Evolutionary conservation across 768 basidiomycete genomes (phyloP).

Genomic region (Tylopilus sp.): DNA sequence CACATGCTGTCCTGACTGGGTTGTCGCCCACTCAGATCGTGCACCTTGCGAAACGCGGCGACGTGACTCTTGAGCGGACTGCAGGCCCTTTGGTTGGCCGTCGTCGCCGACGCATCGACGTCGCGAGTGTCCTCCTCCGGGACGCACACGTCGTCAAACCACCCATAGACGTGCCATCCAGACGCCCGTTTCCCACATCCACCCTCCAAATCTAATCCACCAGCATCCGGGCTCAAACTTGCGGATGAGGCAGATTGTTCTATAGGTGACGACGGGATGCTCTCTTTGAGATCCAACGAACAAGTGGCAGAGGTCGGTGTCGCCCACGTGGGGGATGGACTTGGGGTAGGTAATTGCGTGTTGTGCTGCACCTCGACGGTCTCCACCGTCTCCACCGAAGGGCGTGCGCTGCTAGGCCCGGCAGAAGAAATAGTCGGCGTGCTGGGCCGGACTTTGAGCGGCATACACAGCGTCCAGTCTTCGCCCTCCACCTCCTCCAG

Average conservation of each 20-base stretch:
- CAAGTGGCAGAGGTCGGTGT: neutral
- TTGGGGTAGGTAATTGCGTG: slow-evolving; percentile 26
- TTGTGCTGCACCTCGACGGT: neutral
- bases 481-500: slow-evolving; percentile 17
- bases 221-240: slow-evolving; percentile 25
- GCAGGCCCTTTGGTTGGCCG: neutral
- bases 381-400: slow-evolving; percentile 2
- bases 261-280: neutral
- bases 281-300: slow-evolving; percentile 9
- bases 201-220: slow-evolving; percentile 29
- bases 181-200: slow-evolving; percentile 32
- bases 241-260: slow-evolving; percentile 17
- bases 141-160: slow-evolving; percentile 23
- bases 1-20: slow-evolving; percentile 27
- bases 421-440: neutral
- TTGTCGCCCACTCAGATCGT: slow-evolving; percentile 10
- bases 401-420: slow-evolving; percentile 1
- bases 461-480: slow-evolving; percentile 34
- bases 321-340: slow-evolving; percentile 24
- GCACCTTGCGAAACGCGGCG: slow-evolving; percentile 5
- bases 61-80: slow-evolving; percentile 12
- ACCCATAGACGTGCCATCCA: slow-evolving; percentile 31
- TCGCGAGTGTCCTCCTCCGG: neutral
- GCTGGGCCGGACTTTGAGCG: slow-evolving; percentile 16
- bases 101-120: neutral